Evolutionary conservation across 352 stramenopile species (phyloP).

Genomic region (Pythium graminicola): DNA sequence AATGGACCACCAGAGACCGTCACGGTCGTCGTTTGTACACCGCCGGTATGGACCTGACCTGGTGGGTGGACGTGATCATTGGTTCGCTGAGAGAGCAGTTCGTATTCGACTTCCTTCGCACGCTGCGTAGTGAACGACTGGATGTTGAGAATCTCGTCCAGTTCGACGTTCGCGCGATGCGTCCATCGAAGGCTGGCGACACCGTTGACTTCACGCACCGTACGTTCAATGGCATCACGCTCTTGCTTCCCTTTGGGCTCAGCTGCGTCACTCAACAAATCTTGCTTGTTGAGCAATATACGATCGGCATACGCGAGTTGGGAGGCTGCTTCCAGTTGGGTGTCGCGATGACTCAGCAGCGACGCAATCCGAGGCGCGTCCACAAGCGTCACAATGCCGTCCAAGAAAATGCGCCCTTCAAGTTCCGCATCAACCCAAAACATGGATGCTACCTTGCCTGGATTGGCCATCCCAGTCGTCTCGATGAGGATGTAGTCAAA

Average conservation of each 20-base stretch:
- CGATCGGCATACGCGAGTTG: conserved; percentile 98
- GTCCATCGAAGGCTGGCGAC: conserved; percentile 65
- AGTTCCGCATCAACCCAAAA: conserved; percentile 96
- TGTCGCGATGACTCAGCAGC: conserved; percentile 13
- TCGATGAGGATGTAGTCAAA: conserved; percentile 94
- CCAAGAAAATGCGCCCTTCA: conserved; percentile 81
- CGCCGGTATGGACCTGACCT: conserved; percentile 37
- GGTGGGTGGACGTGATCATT: conserved; percentile 1
- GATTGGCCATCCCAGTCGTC: conserved; percentile 92
- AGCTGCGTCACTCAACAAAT: conserved; percentile 80
- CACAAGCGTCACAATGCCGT: conserved; percentile 96
- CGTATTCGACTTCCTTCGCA: conserved; percentile 48
- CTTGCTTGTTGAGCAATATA: conserved; percentile 98
- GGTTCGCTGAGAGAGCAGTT: conserved; percentile 12
- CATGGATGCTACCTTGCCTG: conserved; percentile 91
- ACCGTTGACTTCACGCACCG: conserved; percentile 52
- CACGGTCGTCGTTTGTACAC: conserved; percentile 68
- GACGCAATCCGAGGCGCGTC: conserved; percentile 91
- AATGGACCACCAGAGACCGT: conserved; percentile 35
- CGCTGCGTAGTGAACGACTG: conserved; percentile 68
- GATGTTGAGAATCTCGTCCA: conserved; percentile 73
- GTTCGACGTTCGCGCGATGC: conserved; percentile 42
- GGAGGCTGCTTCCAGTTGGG: conserved; percentile 81
- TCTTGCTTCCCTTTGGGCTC: conserved; percentile 32
- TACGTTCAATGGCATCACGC: conserved; percentile 28